Evolutionary conservation across 225 moss, liverwort and hornwort genomes (phyloP).

Genomic region (Thuidium tamariscinum): DNA sequence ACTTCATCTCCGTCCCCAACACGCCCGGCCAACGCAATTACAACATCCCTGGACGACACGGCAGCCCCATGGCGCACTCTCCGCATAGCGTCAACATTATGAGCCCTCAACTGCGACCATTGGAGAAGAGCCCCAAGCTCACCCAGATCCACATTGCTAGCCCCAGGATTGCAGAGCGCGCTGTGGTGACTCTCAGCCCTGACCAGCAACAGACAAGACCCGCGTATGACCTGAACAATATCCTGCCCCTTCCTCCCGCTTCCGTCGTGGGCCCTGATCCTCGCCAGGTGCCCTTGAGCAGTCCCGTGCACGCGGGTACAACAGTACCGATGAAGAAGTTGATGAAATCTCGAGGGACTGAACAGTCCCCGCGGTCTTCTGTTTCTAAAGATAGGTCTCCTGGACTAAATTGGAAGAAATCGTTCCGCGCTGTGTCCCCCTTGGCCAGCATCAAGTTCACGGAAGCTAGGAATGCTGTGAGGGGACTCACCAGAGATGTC

Average conservation of each 20-base stretch:
- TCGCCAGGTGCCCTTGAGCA: constrained; percentile 1
- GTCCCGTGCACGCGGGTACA: constrained; percentile 5
- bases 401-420: constrained; percentile 14
- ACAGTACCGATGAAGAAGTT: constrained; percentile 7
- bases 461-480: background rate
- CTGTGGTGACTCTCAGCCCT: constrained; percentile 15
- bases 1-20: constrained; percentile 5
- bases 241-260: constrained; percentile 1
- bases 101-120: constrained; percentile 13
- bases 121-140: constrained; percentile 34
- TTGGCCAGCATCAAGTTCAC: background rate
- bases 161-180: constrained; percentile 8
- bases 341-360: constrained; percentile 1
- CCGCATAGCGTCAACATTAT: constrained; percentile 29
- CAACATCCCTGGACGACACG: background rate
- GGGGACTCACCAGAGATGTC: constrained; percentile 4
- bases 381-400: constrained; percentile 26
- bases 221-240: background rate
- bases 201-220: background rate
- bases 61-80: constrained; percentile 14
- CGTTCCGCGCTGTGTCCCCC: constrained; percentile 18
- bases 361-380: constrained; percentile 11
- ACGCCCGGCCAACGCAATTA: background rate
- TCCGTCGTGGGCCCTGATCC: background rate
- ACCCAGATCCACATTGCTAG: constrained; percentile 25